Evolutionary conservation across 2,329 filamentous ascomycete species (phyloP), one percentile per base, ranked within the genome.

Genomic region (Colletotrichum eremochloae): DNA sequence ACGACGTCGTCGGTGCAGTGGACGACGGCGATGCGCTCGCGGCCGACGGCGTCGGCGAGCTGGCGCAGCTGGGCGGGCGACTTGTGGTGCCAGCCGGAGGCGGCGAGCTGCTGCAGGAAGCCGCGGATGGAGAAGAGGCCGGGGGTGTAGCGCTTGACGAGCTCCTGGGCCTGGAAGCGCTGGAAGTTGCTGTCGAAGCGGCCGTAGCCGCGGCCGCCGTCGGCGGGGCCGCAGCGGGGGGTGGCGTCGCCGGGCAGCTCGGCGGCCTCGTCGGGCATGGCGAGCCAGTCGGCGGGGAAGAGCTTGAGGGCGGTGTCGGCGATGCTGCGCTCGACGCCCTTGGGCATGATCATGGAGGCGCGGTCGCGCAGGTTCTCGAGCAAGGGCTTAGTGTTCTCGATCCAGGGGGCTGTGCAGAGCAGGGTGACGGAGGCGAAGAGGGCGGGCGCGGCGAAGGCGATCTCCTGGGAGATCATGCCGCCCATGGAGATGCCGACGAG

Each of bases 391-490:
- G 90, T 90, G 81, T 90, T 90, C 75, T 90, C 87, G 70, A 92
- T 85, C 44, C 80, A 79, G 5, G 90, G 87, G 1, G 90, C 88
- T 2, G 91, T 93, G 79, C 87, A 90, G 74, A 91, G 81, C 3
- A 94, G 85, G 44, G 83, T 86, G 24, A 94, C 82, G 20, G 86
- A 89, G 33, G 84, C 82, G 65, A 93, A 79, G 58, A 88, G 84
- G 15, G 82, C 74, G 0, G 90, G 89, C 40, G 84, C 81, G n/a
- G 85, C 80, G 75, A 82, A 84, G 31, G 87, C 90, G 5, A 97
- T 78, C 82, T 97, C 95, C 81, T 97, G 95, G 2, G 93, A 90
- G 77, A 97, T 96, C 95, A 97, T 97, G 78, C 95, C 94, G 74
- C 94, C 94, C 88, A 97, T 93, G 71, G 92, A 94, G 75, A 96